Percentiles rank a stretch among this genome's conserved stretches.
Evolutionary conservation across 2,329 filamentous ascomycete species (phyloP).

Genomic region (Neurospora sp.): DNA sequence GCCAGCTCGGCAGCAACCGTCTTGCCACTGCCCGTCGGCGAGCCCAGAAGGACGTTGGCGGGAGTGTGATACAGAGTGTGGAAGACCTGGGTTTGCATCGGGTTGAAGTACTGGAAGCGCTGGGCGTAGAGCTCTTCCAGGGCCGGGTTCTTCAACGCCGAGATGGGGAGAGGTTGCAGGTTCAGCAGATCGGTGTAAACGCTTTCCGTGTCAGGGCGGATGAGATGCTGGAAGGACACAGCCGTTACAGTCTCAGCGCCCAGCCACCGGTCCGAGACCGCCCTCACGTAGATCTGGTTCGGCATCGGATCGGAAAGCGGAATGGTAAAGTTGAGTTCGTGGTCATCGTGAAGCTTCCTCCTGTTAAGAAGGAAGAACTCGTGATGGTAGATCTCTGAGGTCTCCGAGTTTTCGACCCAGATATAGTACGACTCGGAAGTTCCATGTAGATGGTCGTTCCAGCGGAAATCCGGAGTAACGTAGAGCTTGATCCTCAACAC

Average conservation of each 20-base stretch:
- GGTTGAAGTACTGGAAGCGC: conserved; percentile 94
- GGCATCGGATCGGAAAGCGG: conserved; percentile 87
- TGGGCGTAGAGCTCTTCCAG: conserved; percentile 82
- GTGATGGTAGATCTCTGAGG: conserved; percentile 93
- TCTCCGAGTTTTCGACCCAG: conserved; percentile 98
- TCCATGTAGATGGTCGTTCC: conserved; percentile 91
- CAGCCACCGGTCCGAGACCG: conserved; percentile 91
- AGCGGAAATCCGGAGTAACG: conserved; percentile 80
- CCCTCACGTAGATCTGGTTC: conserved; percentile 90
- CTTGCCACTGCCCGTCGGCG: conserved; percentile 94
- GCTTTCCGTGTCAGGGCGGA: conserved; percentile 93
- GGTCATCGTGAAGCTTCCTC: conserved; percentile 87
- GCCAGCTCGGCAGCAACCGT: conserved; percentile 92
- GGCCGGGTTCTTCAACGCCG: conserved; percentile 75
- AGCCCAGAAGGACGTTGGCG: conserved; percentile 87
- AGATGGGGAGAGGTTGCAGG: conserved; percentile 78
- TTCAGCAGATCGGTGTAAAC: conserved; percentile 92
- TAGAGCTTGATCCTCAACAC: conserved; percentile 84
- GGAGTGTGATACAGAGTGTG: conserved; percentile 90
- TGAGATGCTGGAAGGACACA: conserved; percentile 95
- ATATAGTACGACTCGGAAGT: conserved; percentile 96
- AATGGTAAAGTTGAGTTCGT: conserved; percentile 96
- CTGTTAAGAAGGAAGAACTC: conserved; percentile 91
- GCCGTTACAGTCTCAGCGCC: conserved; percentile 93
- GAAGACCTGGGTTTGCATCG: conserved; percentile 99